Conservation (phyloP, 2,329 filamentous ascomycete species). For the Colletotrichum euphorbiae region DNA sequence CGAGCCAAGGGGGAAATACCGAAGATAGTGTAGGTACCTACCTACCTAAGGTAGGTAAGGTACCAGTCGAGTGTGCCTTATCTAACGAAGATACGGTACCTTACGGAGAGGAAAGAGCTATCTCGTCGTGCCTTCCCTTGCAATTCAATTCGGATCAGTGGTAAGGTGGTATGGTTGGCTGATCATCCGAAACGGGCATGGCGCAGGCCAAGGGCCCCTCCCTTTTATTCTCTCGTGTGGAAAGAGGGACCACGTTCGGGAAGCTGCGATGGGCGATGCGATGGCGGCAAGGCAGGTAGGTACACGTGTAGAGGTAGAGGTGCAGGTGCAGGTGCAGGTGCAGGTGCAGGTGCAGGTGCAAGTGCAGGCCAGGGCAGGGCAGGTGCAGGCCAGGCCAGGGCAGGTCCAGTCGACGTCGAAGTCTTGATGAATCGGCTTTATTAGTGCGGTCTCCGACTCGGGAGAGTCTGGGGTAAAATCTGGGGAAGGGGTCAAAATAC, state of each 20-base stretch:
- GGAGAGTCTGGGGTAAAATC: slow-evolving; percentile 39
- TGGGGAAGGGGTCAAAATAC: slow-evolving; percentile 26
- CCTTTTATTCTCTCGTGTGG: neutral
- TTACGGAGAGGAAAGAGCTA: neutral
- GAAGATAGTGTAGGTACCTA: too few species aligned
- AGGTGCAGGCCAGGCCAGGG: neutral
- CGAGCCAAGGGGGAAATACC: too few species aligned
- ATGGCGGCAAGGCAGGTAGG: neutral
- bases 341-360: neutral
- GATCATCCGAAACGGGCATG: slow-evolving; percentile 34
- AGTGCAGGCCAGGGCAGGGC: neutral
- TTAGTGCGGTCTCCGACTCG: slow-evolving; percentile 34
- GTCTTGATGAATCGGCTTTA: slow-evolving; percentile 32
- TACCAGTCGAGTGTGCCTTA: neutral
- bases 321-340: neutral
- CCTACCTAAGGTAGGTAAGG: too few species aligned
- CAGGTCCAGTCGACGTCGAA: neutral
- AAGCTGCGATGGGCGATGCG: slow-evolving; percentile 6
- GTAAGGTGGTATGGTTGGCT: slow-evolving; percentile 20
- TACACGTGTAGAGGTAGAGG: too few species aligned
- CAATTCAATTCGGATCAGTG: neutral
- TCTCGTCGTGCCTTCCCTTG: neutral
- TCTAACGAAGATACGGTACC: neutral
- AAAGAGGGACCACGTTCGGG: slow-evolving; percentile 4
- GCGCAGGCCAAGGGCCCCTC: neutral